phyloP scores from a whole-genome alignment of 352 stramenopile species.

The Pythium phragmitis region DNA sequence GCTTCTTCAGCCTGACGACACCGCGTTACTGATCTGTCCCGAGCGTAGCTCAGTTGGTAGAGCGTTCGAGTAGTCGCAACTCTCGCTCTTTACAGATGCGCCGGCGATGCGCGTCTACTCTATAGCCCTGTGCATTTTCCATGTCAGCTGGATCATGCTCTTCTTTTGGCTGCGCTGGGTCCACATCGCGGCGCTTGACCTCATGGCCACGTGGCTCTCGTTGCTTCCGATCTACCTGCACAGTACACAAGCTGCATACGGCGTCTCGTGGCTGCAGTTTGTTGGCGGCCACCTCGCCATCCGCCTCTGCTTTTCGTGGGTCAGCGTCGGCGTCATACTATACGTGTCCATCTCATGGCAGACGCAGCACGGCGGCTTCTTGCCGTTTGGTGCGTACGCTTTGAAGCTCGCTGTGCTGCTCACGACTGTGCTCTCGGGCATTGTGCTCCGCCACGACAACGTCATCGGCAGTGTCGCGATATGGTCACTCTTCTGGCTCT shows the following conservation, averaged over 20 bases:
- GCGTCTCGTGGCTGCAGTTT: slow-evolving; percentile 49
- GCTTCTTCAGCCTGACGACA: slow-evolving; percentile 49
- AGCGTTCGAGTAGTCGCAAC: no score
- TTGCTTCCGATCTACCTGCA: slow-evolving; percentile 63
- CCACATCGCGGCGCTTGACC: slow-evolving; percentile 33
- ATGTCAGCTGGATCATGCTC: slow-evolving; percentile 54
- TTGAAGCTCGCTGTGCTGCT: slow-evolving; percentile 45
- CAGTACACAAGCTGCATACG: neutral
- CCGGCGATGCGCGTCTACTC: slow-evolving; percentile 53
- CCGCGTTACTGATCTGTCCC: slow-evolving; percentile 70
- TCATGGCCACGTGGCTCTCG: slow-evolving; percentile 56
- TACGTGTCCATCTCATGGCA: slow-evolving; percentile 56
- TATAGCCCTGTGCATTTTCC: slow-evolving; percentile 43
- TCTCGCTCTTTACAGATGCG: slow-evolving; percentile 47
- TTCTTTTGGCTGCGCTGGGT: slow-evolving; percentile 45
- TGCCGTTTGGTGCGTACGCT: slow-evolving; percentile 44
- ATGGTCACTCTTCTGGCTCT: slow-evolving; percentile 53
- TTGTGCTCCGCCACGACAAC: slow-evolving; percentile 51
- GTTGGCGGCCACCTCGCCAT: slow-evolving; percentile 54
- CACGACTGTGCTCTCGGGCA: slow-evolving; percentile 38
- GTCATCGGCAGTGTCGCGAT: slow-evolving; percentile 47
- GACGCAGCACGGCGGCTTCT: slow-evolving; percentile 32
- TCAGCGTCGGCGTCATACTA: slow-evolving; percentile 45
- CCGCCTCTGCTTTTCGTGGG: slow-evolving; percentile 62
- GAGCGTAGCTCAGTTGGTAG: no score